Percentiles rank a stretch among this genome's conserved stretches.
phyloP scores from a whole-genome alignment of 2,329 filamentous ascomycete genomes.

The Exophiala sp. region DNA sequence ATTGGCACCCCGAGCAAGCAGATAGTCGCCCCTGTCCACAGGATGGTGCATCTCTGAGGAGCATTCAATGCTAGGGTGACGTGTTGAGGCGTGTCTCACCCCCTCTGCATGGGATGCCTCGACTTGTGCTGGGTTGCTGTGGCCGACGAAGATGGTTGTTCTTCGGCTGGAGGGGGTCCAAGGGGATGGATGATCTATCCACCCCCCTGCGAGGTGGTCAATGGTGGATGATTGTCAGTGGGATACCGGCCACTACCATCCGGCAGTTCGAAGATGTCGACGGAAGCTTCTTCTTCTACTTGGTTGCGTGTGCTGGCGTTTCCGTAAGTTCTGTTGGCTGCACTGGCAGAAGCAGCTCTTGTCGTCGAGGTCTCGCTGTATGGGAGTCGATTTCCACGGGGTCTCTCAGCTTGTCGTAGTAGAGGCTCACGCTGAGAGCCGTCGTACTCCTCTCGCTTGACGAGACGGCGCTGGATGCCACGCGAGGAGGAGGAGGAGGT shows the following conservation, averaged over 20 bases:
- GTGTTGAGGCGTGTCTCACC: not conserved
- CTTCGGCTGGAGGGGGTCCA: constrained; percentile 10
- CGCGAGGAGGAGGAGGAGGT: not conserved
- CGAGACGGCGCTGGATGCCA: not conserved
- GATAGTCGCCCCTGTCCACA: constrained; percentile 33
- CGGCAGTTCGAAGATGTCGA: not conserved
- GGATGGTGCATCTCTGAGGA: constrained; percentile 13
- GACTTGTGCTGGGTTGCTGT: not conserved
- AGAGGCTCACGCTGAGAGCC: not conserved
- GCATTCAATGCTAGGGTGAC: not conserved
- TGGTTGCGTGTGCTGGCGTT: not conserved
- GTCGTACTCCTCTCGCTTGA: not conserved
- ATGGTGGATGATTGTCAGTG: not conserved
- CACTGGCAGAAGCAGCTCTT: no score
- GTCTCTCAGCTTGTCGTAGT: no score
- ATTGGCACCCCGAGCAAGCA: constrained; percentile 34
- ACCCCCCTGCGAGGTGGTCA: constrained; percentile 7
- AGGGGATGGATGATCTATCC: constrained; percentile 18
- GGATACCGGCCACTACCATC: not conserved
- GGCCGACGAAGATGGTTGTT: constrained; percentile 8
- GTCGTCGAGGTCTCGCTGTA: no score
- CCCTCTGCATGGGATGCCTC: not conserved
- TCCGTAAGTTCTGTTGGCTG: not conserved
- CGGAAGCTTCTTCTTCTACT: not conserved
- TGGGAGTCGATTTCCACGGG: no score